These are phyloP conservation scores for Paramarasmius palmivorus DNA, from an alignment of 1,284 basidiomycete genomes.

Conservation along the genomic window DNA sequence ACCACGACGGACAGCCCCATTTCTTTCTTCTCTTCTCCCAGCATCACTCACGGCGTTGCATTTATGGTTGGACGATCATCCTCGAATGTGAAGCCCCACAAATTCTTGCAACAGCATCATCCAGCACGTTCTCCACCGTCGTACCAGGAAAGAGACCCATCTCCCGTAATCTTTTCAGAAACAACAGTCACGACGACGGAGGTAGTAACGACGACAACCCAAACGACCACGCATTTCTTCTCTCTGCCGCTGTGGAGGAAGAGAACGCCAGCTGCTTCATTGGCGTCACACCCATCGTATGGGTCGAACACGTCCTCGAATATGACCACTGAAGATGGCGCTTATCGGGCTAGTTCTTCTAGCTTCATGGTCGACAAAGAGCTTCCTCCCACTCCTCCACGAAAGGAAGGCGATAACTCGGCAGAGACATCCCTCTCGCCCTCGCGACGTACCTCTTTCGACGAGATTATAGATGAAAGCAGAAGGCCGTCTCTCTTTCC, in stretches of 20 bases:
- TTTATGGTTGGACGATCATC: background rate
- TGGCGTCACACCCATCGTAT: background rate
- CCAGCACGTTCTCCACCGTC: slow-evolving; percentile 36
- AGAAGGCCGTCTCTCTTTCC: slow-evolving; percentile 12
- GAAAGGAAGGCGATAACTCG: slow-evolving; percentile 19
- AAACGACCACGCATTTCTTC: slow-evolving; percentile 60
- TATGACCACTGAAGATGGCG: slow-evolving; percentile 3
- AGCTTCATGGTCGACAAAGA: slow-evolving; percentile 56
- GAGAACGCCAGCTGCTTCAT: slow-evolving; percentile 34
- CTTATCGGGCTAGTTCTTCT: slow-evolving; percentile 18
- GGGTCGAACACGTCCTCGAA: background rate
- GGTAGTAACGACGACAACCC: slow-evolving; percentile 50
- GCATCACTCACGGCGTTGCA: background rate
- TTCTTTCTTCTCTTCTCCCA: background rate
- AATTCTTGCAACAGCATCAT: background rate
- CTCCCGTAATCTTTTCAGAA: slow-evolving; percentile 43
- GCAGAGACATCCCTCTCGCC: slow-evolving; percentile 14
- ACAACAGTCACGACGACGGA: slow-evolving; percentile 52
- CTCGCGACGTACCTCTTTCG: slow-evolving; percentile 10
- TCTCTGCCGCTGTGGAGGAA: slow-evolving; percentile 67
- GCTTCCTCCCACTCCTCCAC: slow-evolving; percentile 62
- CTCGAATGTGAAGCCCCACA: background rate
- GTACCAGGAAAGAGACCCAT: slow-evolving; percentile 35
- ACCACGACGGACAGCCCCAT: background rate
- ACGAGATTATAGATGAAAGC: slow-evolving; percentile 10